Percentiles rank a stretch among this genome's conserved stretches.
Conservation (phyloP, 495 filamentous ascomycete genomes). For the Podospora anserina region DNA sequence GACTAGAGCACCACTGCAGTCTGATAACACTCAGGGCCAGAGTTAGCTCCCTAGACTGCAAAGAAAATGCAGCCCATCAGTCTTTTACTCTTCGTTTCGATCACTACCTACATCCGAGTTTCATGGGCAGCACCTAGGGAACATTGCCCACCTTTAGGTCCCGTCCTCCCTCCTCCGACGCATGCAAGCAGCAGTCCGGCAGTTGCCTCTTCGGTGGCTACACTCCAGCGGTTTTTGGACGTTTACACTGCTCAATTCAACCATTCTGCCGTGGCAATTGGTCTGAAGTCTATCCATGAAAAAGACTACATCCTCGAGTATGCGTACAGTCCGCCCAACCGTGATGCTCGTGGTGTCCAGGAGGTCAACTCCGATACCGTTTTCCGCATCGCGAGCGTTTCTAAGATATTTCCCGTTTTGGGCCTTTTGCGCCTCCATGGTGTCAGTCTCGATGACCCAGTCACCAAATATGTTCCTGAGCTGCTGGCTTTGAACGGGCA, state of each 20-base stretch:
- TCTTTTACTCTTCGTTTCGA: no score
- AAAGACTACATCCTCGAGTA: constrained; percentile 30
- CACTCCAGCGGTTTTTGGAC: constrained; percentile 4
- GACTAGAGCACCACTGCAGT: neutral
- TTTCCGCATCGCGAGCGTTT: constrained; percentile 51
- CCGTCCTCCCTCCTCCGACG: constrained; percentile 33
- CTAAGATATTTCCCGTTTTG: constrained; percentile 51
- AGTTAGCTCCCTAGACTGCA: no score
- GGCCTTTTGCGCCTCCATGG: constrained; percentile 38
- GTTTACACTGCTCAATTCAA: constrained; percentile 7
- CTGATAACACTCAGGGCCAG: neutral
- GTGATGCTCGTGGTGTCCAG: constrained; percentile 27
- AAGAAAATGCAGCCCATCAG: no score
- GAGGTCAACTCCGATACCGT: constrained; percentile 46
- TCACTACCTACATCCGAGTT: no score
- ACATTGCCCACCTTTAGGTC: constrained; percentile 35
- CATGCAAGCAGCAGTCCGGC: constrained; percentile 20
- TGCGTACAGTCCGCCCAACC: constrained; percentile 32
- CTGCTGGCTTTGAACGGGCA: constrained; percentile 32
- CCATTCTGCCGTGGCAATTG: constrained; percentile 34
- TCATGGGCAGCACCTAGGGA: neutral
- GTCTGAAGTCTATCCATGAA: constrained; percentile 40
- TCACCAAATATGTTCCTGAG: constrained; percentile 47
- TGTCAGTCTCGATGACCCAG: constrained; percentile 43
- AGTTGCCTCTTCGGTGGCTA: constrained; percentile 19